Percentiles rank a stretch among this genome's conserved stretches.
These are phyloP conservation scores for Botrytis deweyae DNA, from an alignment of 2,329 filamentous ascomycete species.

Conservation along the genomic window DNA sequence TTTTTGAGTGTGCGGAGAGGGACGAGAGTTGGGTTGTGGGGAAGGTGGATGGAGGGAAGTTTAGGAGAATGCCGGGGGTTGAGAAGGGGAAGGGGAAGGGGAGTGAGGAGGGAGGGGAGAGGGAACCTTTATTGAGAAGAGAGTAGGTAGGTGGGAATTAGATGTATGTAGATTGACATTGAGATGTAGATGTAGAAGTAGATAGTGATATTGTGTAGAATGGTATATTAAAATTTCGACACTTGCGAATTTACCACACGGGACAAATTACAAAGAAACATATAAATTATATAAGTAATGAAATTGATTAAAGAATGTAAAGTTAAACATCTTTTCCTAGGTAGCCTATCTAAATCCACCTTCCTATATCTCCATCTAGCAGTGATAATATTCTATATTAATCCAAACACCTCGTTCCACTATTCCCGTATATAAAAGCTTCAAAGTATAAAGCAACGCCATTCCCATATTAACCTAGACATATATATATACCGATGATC, in stretches of 20 bases:
- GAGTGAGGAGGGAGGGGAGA: conserved; percentile 20
- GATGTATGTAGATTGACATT: neutral
- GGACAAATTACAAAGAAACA: neutral
- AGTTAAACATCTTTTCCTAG: neutral
- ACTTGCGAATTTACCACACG: neutral
- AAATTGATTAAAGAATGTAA: neutral
- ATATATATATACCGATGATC: neutral
- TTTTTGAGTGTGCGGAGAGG: conserved; percentile 47
- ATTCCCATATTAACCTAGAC: conserved; percentile 3
- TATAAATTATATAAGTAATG: neutral
- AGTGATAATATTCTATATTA: neutral
- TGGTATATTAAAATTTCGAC: neutral
- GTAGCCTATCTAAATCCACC: neutral
- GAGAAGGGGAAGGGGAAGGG: conserved; percentile 18
- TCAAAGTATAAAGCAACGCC: neutral
- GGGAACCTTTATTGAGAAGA: conserved; percentile 27
- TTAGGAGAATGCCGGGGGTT: conserved; percentile 30
- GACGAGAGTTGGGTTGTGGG: conserved; percentile 53
- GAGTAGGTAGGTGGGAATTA: neutral
- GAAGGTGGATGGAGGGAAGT: conserved; percentile 54
- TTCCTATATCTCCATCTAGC: neutral
- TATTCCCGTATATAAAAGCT: neutral
- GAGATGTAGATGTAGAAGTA: neutral
- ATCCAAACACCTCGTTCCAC: neutral
- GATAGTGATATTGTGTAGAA: neutral